Evolutionary conservation across 352 stramenopile species (phyloP).

Genomic region (Phytophthora tentaculata): DNA sequence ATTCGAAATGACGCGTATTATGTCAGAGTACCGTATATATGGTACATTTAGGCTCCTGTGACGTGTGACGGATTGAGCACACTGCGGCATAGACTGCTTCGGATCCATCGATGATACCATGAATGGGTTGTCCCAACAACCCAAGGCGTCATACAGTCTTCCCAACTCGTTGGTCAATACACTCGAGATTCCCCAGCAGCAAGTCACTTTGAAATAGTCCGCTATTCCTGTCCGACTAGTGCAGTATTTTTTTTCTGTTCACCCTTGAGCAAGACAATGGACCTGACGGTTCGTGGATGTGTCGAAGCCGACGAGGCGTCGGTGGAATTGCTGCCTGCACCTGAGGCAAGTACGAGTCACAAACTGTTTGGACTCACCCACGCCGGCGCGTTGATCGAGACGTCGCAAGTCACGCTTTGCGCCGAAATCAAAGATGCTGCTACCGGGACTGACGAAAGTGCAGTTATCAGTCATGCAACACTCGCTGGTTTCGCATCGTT

Average conservation of each 20-base stretch:
- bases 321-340: conserved; percentile 54
- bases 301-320: conserved; percentile 46
- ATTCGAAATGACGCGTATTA: neutral
- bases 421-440: conserved; percentile 22
- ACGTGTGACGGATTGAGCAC: too few relatives aligned
- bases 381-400: conserved; percentile 66
- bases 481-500: conserved; percentile 67
- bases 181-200: neutral
- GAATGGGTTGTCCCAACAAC: neutral
- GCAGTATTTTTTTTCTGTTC: neutral
- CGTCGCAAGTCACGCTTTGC: conserved; percentile 57
- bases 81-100: neutral
- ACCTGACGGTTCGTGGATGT: conserved; percentile 48
- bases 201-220: neutral
- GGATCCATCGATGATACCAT: neutral
- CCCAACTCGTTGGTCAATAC: neutral
- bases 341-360: conserved; percentile 47
- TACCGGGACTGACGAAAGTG: neutral
- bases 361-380: conserved; percentile 71
- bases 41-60: conserved; percentile 1
- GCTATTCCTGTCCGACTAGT: conserved; percentile 12
- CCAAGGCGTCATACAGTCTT: neutral
- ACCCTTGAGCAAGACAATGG: conserved; percentile 20
- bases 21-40: neutral
- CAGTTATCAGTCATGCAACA: conserved; percentile 4